Percentiles rank a stretch among this genome's conserved stretches.
Evolutionary conservation across 163 green algal species (phyloP).

Genomic region (Botryococcus braunii): DNA sequence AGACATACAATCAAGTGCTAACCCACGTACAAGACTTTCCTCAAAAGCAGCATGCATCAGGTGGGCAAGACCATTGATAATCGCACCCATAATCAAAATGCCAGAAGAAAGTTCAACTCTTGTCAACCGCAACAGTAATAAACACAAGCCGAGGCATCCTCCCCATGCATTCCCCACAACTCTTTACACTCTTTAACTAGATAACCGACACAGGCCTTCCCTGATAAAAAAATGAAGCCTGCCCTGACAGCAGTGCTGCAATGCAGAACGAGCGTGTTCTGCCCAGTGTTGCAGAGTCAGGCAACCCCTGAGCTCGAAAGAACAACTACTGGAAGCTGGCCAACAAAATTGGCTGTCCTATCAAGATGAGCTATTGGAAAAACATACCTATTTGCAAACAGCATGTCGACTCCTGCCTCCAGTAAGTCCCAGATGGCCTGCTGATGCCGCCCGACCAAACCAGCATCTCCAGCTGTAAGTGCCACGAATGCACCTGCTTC

Average conservation of each 20-base stretch:
- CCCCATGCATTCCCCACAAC: too few relatives aligned
- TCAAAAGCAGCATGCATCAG: too few relatives aligned
- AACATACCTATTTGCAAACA: conserved; percentile 39
- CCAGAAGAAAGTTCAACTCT: too few relatives aligned
- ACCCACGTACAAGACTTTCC: too few relatives aligned
- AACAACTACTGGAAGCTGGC: neutral
- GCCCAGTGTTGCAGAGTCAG: neutral
- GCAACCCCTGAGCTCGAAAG: neutral
- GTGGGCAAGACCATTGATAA: too few relatives aligned
- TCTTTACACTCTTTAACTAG: too few relatives aligned
- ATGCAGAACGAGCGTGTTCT: neutral
- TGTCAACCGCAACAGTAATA: too few relatives aligned
- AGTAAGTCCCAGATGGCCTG: conserved; percentile 42
- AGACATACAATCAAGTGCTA: too few relatives aligned
- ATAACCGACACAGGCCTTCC: neutral
- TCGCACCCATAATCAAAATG: too few relatives aligned
- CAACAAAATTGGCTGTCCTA: neutral
- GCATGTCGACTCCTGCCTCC: conserved; percentile 33
- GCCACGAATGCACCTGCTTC: conserved; percentile 53
- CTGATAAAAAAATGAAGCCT: neutral
- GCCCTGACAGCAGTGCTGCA: neutral
- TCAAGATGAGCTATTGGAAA: neutral
- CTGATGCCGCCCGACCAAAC: conserved; percentile 61
- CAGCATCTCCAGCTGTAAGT: conserved; percentile 77
- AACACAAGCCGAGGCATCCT: too few relatives aligned